A percentile compares a stretch with the other conserved stretches of the same genome.
phyloP scores from a whole-genome alignment of 768 basidiomycete species.

The Stropharia rugosoannulata region DNA sequence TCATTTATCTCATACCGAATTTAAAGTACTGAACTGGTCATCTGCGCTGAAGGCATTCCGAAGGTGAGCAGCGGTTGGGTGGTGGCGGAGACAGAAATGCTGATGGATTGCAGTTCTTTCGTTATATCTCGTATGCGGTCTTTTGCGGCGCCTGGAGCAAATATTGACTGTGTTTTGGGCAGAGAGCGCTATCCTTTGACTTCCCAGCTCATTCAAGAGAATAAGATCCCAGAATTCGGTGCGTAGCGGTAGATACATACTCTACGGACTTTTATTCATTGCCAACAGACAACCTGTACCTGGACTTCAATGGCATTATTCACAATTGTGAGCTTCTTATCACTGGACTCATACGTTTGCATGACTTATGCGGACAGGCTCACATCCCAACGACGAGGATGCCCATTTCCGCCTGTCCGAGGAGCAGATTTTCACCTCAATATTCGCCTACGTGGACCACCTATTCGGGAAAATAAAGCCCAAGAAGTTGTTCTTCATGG shows the following conservation, averaged over 20 bases:
- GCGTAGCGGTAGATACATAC: slow-evolving; percentile 16
- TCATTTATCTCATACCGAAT: background rate
- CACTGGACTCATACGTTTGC: background rate
- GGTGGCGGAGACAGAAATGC: background rate
- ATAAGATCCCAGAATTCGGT: slow-evolving; percentile 99
- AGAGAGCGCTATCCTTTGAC: slow-evolving; percentile 98
- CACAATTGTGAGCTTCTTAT: slow-evolving; percentile 61
- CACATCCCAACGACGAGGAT: slow-evolving; percentile 96
- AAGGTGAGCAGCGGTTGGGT: slow-evolving; percentile 42
- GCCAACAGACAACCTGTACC: slow-evolving; percentile 77
- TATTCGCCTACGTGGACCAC: slow-evolving; percentile 96
- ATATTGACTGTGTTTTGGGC: background rate
- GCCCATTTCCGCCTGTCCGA: slow-evolving; percentile 95
- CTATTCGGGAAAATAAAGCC: slow-evolving; percentile 97
- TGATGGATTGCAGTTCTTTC: slow-evolving; percentile 74
- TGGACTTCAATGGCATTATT: slow-evolving; percentile 94
- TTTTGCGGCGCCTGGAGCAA: background rate
- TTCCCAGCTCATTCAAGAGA: slow-evolving; percentile 96
- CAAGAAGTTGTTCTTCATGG: slow-evolving; percentile 98
- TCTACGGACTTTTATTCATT: slow-evolving; percentile 5
- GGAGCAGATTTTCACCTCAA: slow-evolving; percentile 95
- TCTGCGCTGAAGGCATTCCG: slow-evolving; percentile 41
- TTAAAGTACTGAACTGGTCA: too few species aligned
- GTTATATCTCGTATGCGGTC: slow-evolving; percentile 83
- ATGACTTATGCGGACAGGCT: slow-evolving; percentile 42